These are phyloP conservation scores for Theobroma cacao DNA, from an alignment of 345 rosid species.

Conservation along the genomic window DNA sequence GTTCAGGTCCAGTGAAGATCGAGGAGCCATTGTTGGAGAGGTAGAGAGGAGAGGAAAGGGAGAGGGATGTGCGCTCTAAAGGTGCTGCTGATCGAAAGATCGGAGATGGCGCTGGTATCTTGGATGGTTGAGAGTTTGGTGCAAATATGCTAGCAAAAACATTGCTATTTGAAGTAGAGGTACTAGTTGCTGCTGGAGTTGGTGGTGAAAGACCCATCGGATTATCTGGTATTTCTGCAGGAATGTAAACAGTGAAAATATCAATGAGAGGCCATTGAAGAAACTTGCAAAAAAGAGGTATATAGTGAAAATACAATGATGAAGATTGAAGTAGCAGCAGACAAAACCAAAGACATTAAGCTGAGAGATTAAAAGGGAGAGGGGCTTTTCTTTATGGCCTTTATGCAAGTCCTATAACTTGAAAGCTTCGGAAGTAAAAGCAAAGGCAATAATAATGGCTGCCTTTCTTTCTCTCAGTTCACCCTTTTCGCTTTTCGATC, in stretches of 20 bases:
- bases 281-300: background rate
- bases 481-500: background rate
- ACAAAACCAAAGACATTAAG: background rate
- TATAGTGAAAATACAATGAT: background rate
- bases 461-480: constrained; percentile 32
- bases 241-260: background rate
- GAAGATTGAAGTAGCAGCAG: background rate
- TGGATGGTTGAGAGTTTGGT: constrained; percentile 26
- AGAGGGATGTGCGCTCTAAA: constrained; percentile 63
- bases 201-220: constrained; percentile 35
- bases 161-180: constrained; percentile 24
- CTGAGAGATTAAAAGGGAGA: background rate
- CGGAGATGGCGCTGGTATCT: constrained; percentile 31
- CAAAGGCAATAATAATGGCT: constrained; percentile 41
- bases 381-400: background rate
- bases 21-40: constrained; percentile 49
- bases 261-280: background rate
- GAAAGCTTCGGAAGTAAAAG: constrained; percentile 29
- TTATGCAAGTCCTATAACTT: background rate
- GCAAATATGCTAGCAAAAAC: constrained; percentile 52
- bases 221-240: constrained; percentile 57
- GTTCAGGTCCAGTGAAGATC: constrained; percentile 27
- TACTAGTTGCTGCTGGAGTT: constrained; percentile 19
- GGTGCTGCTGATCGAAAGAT: constrained; percentile 35
- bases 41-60: constrained; percentile 56